Evolutionary conservation across 129 eudicot species (phyloP).

Genomic region (Saposhnikovia divaricata): DNA sequence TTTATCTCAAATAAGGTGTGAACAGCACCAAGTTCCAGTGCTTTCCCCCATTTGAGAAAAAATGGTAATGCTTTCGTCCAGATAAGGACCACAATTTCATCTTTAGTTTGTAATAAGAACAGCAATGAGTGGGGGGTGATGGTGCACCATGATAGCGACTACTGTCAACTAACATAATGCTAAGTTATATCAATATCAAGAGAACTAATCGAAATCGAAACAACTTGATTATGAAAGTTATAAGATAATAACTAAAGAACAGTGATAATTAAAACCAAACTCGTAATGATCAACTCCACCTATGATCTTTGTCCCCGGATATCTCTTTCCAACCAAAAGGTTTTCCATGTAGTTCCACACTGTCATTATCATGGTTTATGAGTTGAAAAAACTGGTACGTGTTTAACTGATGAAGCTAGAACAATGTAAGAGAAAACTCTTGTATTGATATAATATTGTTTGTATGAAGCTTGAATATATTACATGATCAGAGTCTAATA

Average conservation of each 20-base stretch:
- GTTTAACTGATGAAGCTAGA: no score
- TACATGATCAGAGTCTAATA: no score
- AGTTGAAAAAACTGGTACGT: no score
- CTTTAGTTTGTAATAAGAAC: neutral
- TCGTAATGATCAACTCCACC: neutral
- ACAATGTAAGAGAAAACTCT: no score
- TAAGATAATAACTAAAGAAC: no score
- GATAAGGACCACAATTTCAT: conserved; percentile 6
- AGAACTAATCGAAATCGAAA: neutral
- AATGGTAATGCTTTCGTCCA: conserved; percentile 2
- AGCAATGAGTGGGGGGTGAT: conserved; percentile 2
- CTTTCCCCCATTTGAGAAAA: conserved; percentile 4
- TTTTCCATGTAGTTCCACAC: neutral
- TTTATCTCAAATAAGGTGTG: neutral
- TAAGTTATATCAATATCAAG: neutral
- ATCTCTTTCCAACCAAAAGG: conserved; percentile 3
- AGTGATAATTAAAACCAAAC: neutral
- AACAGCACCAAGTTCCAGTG: conserved; percentile 6
- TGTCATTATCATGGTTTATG: neutral
- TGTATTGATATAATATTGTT: no score
- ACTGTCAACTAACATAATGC: neutral
- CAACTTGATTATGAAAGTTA: no score
- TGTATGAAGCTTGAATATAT: no score
- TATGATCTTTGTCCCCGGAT: neutral
- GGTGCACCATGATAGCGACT: conserved; percentile 11